phyloP scores from a whole-genome alignment of 2,329 filamentous ascomycete species.

The Cytospora leucostoma region DNA sequence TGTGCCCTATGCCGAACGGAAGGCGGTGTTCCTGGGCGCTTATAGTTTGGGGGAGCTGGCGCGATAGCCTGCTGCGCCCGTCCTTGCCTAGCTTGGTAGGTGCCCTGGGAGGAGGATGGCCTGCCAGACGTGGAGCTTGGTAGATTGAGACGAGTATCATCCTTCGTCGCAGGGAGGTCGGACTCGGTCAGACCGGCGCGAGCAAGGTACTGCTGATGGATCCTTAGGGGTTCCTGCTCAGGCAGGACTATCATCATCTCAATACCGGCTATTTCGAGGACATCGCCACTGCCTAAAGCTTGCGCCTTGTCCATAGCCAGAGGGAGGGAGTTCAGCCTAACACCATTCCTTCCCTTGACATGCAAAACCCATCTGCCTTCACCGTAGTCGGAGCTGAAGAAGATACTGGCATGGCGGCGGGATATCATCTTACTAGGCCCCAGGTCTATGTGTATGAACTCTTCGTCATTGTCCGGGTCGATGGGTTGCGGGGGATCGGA shows the following conservation, averaged over 20 bases:
- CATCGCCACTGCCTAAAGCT: constrained; percentile 78
- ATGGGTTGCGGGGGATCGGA: constrained; percentile 53
- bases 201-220: constrained; percentile 69
- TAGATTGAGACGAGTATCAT: constrained; percentile 17
- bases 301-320: constrained; percentile 68
- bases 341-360: constrained; percentile 89
- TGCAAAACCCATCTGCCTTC: constrained; percentile 78
- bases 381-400: constrained; percentile 66
- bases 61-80: constrained; percentile 52
- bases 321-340: constrained; percentile 75
- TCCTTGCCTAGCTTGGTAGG: constrained; percentile 31
- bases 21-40: constrained; percentile 62
- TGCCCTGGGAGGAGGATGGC: constrained; percentile 34
- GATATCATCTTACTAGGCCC: constrained; percentile 82
- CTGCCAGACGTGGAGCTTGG: constrained; percentile 30
- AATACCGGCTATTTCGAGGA: constrained; percentile 87
- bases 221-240: constrained; percentile 64
- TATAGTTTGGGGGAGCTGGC: constrained; percentile 61
- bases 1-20: constrained; percentile 43
- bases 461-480: constrained; percentile 48
- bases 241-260: constrained; percentile 99
- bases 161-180: constrained; percentile 30
- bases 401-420: constrained; percentile 73
- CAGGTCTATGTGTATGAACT: constrained; percentile 80
- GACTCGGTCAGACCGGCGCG: constrained; percentile 58